Evolutionary conservation across 306 rosid genomes (phyloP), one percentile per base, ranked within the genome.

Genomic region (Cucurbita pepo): DNA sequence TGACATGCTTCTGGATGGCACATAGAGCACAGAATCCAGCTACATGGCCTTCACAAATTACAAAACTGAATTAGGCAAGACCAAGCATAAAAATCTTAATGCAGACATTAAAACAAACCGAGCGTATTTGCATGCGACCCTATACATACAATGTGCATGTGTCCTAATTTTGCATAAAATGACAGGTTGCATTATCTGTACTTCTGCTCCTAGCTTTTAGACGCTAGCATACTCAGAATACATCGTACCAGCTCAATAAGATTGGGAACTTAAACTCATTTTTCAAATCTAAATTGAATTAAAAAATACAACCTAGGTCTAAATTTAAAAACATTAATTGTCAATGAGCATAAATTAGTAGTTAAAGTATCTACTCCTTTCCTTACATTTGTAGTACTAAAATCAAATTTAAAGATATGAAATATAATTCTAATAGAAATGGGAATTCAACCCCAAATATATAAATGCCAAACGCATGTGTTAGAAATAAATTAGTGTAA

Each of bases 21-120:
- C 99, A 95, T 16, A 95, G 82, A 63, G 97, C 99, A 81, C 99
- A 95, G 85, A 95, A 95, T 53, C 99, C 99, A 74, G 92, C 86
- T 79, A 94, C 25, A 70, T 48, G 97, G 45, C 99, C 99, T 94
- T 72, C 72, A 80, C 47, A 70, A 84, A 77, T 71, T 8, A 16
- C 69, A 40, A 72, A 47, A 76, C 44, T 45, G 44, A 74, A 47
- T 48, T 57, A 40, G 44, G 22, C 69, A 53, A 8, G 10, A 41
- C 38, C n/a, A 38, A 22, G 15, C 21, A 63, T 62, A 40, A n/a
- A 4, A n/a, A 40, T 40, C 8, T 40, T 43, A 43, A 65, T 11
- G 53, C 37, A 19, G 6, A 65, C 18, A 41, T 64, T 18, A 41
- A 64, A 19, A 59, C 37, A 59, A 59, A 36, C 58, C 7, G 2